Evolutionary conservation across 306 rosid genomes (phyloP).

Genomic region (Argentina anserina): DNA sequence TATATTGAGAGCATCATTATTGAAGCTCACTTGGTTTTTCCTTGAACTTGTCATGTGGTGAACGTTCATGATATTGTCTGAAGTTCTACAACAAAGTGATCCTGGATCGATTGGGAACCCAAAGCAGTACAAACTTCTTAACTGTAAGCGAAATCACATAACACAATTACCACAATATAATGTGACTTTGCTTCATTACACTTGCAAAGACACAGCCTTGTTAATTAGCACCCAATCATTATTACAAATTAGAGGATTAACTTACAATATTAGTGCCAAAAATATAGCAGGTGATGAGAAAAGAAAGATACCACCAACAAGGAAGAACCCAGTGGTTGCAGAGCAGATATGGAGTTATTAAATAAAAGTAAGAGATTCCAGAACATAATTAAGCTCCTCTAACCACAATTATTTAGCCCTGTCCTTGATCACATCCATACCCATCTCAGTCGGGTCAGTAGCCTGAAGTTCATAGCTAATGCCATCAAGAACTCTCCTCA

Average conservation of each 20-base stretch:
- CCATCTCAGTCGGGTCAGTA: constrained; percentile 98
- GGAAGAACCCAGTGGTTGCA: constrained; percentile 19
- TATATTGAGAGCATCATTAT: background rate
- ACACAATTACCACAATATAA: too few species aligned
- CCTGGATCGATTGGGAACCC: background rate
- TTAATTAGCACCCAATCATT: constrained; percentile 35
- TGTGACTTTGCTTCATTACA: constrained; percentile 3
- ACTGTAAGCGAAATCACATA: background rate
- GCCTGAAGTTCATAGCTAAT: constrained; percentile 90
- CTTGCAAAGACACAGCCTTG: constrained; percentile 1
- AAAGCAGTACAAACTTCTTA: background rate
- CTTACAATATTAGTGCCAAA: constrained; percentile 31
- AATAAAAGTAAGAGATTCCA: constrained; percentile 25
- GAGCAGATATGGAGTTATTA: constrained; percentile 34
- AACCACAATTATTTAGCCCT: constrained; percentile 40
- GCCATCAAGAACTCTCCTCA: constrained; percentile 91
- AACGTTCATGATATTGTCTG: background rate
- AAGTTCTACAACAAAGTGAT: background rate
- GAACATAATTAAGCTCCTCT: constrained; percentile 18
- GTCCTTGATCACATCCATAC: constrained; percentile 68
- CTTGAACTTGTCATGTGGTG: background rate
- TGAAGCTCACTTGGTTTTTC: background rate
- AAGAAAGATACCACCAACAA: constrained; percentile 17
- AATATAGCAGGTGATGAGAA: constrained; percentile 15
- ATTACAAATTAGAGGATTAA: constrained; percentile 34